Conservation (phyloP, 2,329 filamentous ascomycete genomes). For the Cladosporium halotolerans region DNA sequence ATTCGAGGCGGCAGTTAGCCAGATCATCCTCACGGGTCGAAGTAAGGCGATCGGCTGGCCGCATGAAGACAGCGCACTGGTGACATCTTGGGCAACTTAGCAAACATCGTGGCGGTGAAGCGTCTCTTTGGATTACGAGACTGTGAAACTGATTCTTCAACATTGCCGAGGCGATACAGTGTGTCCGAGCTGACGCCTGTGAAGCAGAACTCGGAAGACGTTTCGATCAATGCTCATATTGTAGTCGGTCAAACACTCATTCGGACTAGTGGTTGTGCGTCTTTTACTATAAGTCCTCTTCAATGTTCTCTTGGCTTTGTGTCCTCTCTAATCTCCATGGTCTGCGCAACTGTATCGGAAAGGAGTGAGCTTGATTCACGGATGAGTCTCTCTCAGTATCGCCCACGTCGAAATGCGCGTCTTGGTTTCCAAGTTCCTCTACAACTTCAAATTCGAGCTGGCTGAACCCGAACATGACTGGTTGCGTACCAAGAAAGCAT, state of each 20-base stretch:
- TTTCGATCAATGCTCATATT: too few relatives aligned
- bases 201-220: too few relatives aligned
- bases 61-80: constrained; percentile 3
- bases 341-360: constrained; percentile 21
- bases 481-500: constrained; percentile 1
- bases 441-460: constrained; percentile 32
- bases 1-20: too few relatives aligned
- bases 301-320: too few relatives aligned
- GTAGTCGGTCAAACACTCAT: too few relatives aligned
- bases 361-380: constrained; percentile 1
- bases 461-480: constrained; percentile 11
- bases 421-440: constrained; percentile 33
- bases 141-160: too few relatives aligned
- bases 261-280: too few relatives aligned
- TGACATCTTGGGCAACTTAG: background rate
- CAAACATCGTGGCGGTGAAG: background rate
- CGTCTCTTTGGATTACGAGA: too few relatives aligned
- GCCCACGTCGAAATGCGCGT: constrained; percentile 33
- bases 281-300: too few relatives aligned
- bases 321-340: too few relatives aligned
- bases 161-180: too few relatives aligned
- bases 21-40: background rate
- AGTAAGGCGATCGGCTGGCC: background rate
- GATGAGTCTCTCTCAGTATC: constrained; percentile 12
- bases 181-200: too few relatives aligned